A percentile compares a stretch with the other conserved stretches of the same genome.
phyloP scores from a whole-genome alignment of 331 rosid genomes.

The Dryas integrifolia region DNA sequence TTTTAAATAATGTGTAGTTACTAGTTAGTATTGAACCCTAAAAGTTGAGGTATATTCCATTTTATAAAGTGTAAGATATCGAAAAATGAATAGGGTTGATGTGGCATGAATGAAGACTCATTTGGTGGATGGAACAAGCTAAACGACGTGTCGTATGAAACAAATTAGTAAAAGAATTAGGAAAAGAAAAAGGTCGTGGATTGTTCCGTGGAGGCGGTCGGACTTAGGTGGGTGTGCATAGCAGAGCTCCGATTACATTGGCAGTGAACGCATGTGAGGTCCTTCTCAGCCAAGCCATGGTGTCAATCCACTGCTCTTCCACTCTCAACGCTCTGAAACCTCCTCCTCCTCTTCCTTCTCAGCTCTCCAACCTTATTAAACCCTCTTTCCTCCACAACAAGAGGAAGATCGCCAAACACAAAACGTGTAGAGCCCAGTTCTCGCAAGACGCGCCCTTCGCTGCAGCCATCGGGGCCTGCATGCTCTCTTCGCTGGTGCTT shows the following conservation, averaged over 20 bases:
- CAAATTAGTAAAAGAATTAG: no score
- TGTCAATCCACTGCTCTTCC: conserved; percentile 17
- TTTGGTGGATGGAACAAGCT: no score
- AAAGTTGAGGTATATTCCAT: no score
- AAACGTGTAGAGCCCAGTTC: conserved; percentile 41
- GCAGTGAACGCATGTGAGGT: neutral
- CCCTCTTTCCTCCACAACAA: neutral
- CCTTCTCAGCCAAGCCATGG: neutral
- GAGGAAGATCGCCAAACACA: conserved; percentile 20
- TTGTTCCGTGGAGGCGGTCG: no score
- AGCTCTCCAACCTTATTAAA: conserved; percentile 14
- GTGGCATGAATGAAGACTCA: no score
- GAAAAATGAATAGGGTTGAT: no score
- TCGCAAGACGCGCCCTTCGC: conserved; percentile 74
- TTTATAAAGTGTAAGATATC: no score
- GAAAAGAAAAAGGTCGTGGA: no score
- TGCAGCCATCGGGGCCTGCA: conserved; percentile 77
- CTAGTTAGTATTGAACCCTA: no score
- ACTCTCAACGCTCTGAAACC: neutral
- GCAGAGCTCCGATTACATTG: neutral
- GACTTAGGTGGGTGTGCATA: no score
- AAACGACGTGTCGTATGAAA: no score
- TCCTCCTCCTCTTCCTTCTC: conserved; percentile 6
- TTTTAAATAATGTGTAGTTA: no score
- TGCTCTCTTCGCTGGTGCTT: conserved; percentile 64